Conservation (phyloP, 73 alveolate genomes). For the Durusdinium trenchii region DNA sequence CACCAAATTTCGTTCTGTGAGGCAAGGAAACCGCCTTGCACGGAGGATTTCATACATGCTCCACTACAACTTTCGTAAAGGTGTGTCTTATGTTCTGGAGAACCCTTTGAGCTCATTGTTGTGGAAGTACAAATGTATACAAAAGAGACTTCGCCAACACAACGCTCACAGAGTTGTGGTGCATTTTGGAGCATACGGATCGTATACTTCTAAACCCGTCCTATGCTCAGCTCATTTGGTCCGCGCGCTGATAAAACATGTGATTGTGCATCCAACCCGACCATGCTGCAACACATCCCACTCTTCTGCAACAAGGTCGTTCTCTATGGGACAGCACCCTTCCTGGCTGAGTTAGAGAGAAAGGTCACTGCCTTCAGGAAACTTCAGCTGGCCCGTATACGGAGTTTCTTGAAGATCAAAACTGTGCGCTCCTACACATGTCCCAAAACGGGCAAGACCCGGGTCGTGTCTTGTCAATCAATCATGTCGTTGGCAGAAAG, state of each 20-base stretch:
- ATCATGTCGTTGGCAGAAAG: too few relatives aligned
- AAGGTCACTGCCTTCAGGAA: background rate
- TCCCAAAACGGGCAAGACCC: too few relatives aligned
- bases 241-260: background rate
- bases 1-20: background rate
- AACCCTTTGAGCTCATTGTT: background rate
- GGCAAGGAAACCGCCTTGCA: background rate
- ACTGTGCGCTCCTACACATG: background rate
- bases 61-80: background rate
- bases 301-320: background rate
- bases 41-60: background rate
- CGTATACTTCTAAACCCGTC: background rate
- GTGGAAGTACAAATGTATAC: background rate
- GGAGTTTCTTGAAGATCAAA: background rate
- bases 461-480: too few relatives aligned
- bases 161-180: background rate
- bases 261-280: too few relatives aligned
- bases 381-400: background rate
- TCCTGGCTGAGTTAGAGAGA: background rate
- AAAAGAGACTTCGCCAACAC: background rate
- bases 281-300: too few relatives aligned
- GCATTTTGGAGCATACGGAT: background rate
- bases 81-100: background rate
- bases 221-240: too few relatives aligned
- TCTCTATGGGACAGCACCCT: slow-evolving; percentile 24